Evolutionary conservation across 768 basidiomycete genomes (phyloP), one percentile per base, ranked within the genome.

Genomic region (Mycena haematopus): DNA sequence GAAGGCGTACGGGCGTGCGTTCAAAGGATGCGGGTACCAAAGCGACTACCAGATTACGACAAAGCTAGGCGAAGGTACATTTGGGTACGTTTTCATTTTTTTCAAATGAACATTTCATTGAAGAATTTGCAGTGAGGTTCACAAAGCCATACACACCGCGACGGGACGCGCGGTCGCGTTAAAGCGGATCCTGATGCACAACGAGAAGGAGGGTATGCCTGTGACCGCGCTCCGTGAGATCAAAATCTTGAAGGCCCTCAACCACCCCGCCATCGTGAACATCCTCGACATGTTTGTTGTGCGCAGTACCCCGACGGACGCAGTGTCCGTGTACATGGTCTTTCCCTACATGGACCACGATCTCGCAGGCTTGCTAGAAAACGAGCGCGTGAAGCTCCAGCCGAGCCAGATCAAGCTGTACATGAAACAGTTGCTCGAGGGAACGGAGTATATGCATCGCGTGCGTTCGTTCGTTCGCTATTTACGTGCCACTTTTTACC

Each of bases 331-430:
- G 15, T 97, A 93, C 77, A 97, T 99, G 95, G 96, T 98, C 44
- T 99, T 99, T 71, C 97, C 97, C 0, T 99, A 98, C 77, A 99
- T 99, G 97, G 97, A 99, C 70, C 96, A 99, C 70, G 97, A 99
- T 76, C 86, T 99, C 13, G 95, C 96, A 2, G 97, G 97, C 3
- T 75, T 99, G 40, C 78, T 99, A 62, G 93, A 96, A 75, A 98
- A 99, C 71, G 90, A 92, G 62, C 85, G 91, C 27, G 95, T 95
- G 61, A 89, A 90, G 68, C 79, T 96, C 4, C 84, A 85, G 52
- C 87, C 89, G 9, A 90, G 90, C 68, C 88, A 95, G 64, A 95
- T 98, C 77, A 99, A 99, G 78, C 79, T 96, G 29, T 96, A 98
- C 75, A 93, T 96, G 88, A 90, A 89, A 75, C 97, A 99, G 73